Base-by-base conservation (phyloP, 495 filamentous ascomycete genomes). In the Bacidia gigantensis region DNA sequence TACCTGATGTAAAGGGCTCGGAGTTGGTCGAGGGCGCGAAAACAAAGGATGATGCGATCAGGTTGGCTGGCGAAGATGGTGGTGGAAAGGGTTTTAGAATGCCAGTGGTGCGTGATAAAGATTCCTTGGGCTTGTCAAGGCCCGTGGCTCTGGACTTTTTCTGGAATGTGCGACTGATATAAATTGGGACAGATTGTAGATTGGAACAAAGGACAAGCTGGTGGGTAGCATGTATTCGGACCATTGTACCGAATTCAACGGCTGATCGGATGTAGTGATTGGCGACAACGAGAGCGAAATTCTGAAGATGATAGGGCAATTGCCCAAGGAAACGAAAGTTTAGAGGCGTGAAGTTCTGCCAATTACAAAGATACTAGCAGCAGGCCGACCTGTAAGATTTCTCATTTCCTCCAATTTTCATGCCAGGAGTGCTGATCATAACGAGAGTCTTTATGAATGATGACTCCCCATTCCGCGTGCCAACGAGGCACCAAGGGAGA, bases 191-290 rank as follows among this genome's bases (percentile, higher is more conserved):
- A 89, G 84, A 77, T 76, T 49, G 93, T 98, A 22, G 92, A 97
- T 66, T 98, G 92, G 93, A 82, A 82, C 55, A 87, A 89, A 68
- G 93, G 92, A 50, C 80, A 77, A 62, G 88, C 81, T 58, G 72
- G 73, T 74, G 64, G 42, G 66, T 50, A 26, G 12, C 9, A 11
- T n/a, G n/a, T n/a, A n/a, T n/a, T n/a, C n/a, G n/a, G n/a, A n/a
- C n/a, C n/a, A n/a, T n/a, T n/a, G 42, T 25, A 11, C 2, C 5
- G 21, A 2, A 40, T 39, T 7, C 2, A 18, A 20, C 11, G 26
- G 26, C 26, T 20, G 3, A 24, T 26, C 54, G 60, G 76, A 25
- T 26, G 10, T 14, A 61, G 59, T 61, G 17, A 71, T 78, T 48
- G 85, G 86, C 5, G 82, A 84, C 44, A 76, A 83, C 55, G 80